Base-by-base conservation (phyloP, 2,329 filamentous ascomycete genomes). In the Cadophora luteo-olivacea region DNA sequence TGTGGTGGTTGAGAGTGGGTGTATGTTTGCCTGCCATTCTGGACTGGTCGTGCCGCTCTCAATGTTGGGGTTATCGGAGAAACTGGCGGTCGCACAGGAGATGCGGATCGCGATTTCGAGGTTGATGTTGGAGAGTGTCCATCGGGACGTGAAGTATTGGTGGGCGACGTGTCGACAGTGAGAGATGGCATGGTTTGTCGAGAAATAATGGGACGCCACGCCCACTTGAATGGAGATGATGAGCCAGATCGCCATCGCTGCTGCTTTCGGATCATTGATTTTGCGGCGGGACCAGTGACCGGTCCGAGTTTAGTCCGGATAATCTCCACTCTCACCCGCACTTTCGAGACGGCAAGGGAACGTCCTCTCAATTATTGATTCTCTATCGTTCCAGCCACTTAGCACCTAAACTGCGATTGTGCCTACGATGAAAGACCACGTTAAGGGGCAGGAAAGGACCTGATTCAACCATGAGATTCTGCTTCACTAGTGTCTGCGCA, bases 1-100 rank as follows among this genome's bases (percentile, higher is more conserved):
- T 82, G 82, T 25, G 78, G 77, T 8, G 80, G 78, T 68, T 85
- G 83, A 14, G 80, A 75, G 74, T 87, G 85, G 8, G 84, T 82
- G 66, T 84, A 81, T 32, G 77, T 76, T 57, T 79, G 80, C 61
- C 63, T 51, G 54, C 41, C 29, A 33, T 45, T 52, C 29, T 68
- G 67, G 41, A 69, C 67, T n/a, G 72, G 70, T 22, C 66, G 71
- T n/a, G 75, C 70, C 14, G 71, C 48, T 33, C 65, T 62, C 16
- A 74, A 67, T 4, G 73, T 74, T 7, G 77, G 76, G 41, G 77
- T 77, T 49, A 78, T 75, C 12, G 77, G 77, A 3, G 76, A 78
- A 61, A 75, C 75, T 0, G 76, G 74, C 45, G 77, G 77, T 45
- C 63, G 63, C 2, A 67, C 63, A 14, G 77, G 76, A 9, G 75